Conservation (phyloP, 768 basidiomycete genomes). For the Lyophyllum decastes region DNA sequence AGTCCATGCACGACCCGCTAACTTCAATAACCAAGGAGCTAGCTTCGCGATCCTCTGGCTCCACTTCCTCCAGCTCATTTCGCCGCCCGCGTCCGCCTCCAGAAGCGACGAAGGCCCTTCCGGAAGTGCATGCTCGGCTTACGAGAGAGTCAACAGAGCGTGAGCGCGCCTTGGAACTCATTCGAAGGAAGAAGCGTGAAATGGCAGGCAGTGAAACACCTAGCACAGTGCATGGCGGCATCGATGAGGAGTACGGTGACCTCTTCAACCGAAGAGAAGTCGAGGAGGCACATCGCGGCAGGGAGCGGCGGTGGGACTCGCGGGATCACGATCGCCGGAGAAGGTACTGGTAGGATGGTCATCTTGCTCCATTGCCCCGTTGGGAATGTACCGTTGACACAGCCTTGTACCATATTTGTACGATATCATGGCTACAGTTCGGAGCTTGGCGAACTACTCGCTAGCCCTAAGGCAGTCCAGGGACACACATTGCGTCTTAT, state of each 20-base stretch:
- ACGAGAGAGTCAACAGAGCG: conserved; percentile 77
- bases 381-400: background rate
- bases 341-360: conserved; percentile 13
- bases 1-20: conserved; percentile 69
- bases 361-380: background rate
- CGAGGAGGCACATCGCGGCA: conserved; percentile 64
- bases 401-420: conserved; percentile 2
- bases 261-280: conserved; percentile 72
- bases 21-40: conserved; percentile 73
- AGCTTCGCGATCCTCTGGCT: conserved; percentile 35
- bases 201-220: conserved; percentile 68
- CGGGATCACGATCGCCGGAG: conserved; percentile 17
- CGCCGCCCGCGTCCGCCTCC: conserved; percentile 19
- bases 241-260: conserved; percentile 59
- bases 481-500: background rate
- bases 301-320: conserved; percentile 36
- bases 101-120: conserved; percentile 27
- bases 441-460: background rate
- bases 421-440: background rate
- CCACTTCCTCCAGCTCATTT: conserved; percentile 16
- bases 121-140: conserved; percentile 58
- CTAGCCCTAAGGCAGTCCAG: background rate
- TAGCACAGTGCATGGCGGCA: conserved; percentile 59
- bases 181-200: conserved; percentile 66
- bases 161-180: conserved; percentile 71